Evolutionary conservation across 208 protist genomes (phyloP), one percentile per base, ranked within the genome.

Genomic region (Strigomonas galati): DNA sequence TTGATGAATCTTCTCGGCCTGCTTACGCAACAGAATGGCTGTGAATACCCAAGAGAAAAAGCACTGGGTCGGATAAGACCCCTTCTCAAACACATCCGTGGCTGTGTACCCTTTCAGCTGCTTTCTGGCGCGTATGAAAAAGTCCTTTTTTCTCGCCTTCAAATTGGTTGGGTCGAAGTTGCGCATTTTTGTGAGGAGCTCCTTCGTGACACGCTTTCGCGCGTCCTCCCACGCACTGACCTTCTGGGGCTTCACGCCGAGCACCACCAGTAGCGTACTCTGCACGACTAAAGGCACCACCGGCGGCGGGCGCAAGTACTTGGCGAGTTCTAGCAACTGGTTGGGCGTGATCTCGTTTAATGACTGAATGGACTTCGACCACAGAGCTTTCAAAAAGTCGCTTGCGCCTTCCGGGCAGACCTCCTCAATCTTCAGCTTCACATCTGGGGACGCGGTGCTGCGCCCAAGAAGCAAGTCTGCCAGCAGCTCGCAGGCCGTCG

Each of bases 41-140:
- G 71, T 64, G 65, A 81, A 89, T 1, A 65, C 65, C 79, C 84
- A 89, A 0, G 53, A 68, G 69, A 86, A 89, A 66, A 89, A 85
- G 62, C 75, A 79, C 51, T 73, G 71, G 19, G 79, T 69, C 35
- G 84, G 80, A 66, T 73, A 76, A 24, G 80, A 89, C 2, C 79
- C 84, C 37, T 82, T 86, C n/a, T 75, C 74, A 67, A 83, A 72
- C 26, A 89, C 77, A 52, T 75, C 74, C 14, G 79, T 64, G 7
- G 69, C 78, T 17, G 69, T 78, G 53, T 72, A 74, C 1, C 78
- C 81, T 48, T 87, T 90, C 30, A 82, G 21, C 19, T 85, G 32
- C 59, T 87, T 82, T 32, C 62, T 60, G 9, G 75, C 62, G 51
- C 81, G 75, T 48, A 79, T 49, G 62, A 85, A 87, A 76, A 84